Conservation (phyloP, 352 stramenopile species). For the Pythium rishiriense region DNA sequence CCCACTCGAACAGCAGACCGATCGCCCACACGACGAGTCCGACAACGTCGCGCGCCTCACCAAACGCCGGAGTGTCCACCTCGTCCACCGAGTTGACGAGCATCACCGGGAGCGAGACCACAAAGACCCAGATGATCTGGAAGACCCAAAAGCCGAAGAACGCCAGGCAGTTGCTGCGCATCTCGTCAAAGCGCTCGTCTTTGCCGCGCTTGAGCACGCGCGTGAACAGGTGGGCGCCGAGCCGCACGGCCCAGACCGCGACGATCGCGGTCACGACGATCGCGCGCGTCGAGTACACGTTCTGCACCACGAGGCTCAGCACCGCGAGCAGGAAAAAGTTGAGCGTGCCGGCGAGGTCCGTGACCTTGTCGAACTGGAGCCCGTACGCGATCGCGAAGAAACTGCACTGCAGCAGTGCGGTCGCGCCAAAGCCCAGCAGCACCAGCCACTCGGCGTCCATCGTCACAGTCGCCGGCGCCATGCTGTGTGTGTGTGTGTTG, state of each 20-base stretch:
- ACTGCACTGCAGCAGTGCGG: slow-evolving; percentile 50
- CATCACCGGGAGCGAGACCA: slow-evolving; percentile 69
- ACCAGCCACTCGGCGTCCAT: slow-evolving; percentile 37
- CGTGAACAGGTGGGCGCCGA: slow-evolving; percentile 63
- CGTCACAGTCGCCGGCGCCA: slow-evolving; percentile 19
- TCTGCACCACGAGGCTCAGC: slow-evolving; percentile 47
- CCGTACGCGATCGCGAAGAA: slow-evolving; percentile 63
- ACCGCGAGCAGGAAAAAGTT: slow-evolving; percentile 62
- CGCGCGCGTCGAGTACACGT: slow-evolving; percentile 43
- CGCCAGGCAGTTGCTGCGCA: slow-evolving; percentile 52
- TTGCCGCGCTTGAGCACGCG: slow-evolving; percentile 71
- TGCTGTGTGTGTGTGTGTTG: background rate
- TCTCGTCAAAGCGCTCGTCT: slow-evolving; percentile 78
- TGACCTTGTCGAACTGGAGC: slow-evolving; percentile 71
- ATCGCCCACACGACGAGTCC: slow-evolving; percentile 55
- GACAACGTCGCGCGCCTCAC: slow-evolving; percentile 37
- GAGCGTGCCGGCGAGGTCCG: slow-evolving; percentile 57
- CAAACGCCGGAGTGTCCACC: slow-evolving; percentile 33
- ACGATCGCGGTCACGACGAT: slow-evolving; percentile 53
- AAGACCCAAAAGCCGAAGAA: slow-evolving; percentile 85
- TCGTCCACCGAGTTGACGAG: slow-evolving; percentile 53
- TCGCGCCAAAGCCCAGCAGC: slow-evolving; percentile 50
- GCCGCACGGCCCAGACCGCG: slow-evolving; percentile 55
- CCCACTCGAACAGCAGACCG: slow-evolving; percentile 57
- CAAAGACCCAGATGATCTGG: slow-evolving; percentile 81